phyloP scores from a whole-genome alignment of 2,329 filamentous ascomycete genomes.

The Aureobasidium sp. region DNA sequence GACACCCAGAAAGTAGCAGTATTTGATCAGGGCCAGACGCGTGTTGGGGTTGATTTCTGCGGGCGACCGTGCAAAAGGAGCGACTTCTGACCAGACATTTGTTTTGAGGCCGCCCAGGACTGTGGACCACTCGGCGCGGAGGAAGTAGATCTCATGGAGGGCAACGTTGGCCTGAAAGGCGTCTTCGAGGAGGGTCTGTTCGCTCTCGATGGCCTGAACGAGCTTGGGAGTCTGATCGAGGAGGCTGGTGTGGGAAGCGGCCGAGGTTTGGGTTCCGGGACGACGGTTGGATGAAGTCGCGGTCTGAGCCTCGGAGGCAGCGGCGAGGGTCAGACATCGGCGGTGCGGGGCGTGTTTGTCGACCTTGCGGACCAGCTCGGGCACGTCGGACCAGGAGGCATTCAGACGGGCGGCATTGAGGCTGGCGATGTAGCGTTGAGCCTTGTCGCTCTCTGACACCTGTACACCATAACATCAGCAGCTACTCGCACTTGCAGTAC shows the following conservation, averaged over 20 bases:
- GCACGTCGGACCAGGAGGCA: conserved; percentile 76
- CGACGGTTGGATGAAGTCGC: conserved; percentile 34
- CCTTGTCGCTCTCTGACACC: conserved; percentile 59
- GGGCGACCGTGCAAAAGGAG: background rate
- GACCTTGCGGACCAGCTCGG: conserved; percentile 85
- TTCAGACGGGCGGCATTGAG: conserved; percentile 83
- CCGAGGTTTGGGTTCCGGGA: conserved; percentile 34
- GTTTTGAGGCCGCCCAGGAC: conserved; percentile 2
- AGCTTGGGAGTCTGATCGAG: conserved; percentile 14
- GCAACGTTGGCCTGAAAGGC: conserved; percentile 72
- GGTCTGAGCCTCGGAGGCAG: conserved; percentile 38
- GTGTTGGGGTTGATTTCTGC: conserved; percentile 3
- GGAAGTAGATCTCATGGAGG: conserved; percentile 74
- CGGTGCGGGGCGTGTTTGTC: conserved; percentile 84
- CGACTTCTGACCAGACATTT: conserved; percentile 10
- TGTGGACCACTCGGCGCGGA: conserved; percentile 48
- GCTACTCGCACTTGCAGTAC: too few species aligned
- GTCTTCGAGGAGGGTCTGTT: conserved; percentile 42
- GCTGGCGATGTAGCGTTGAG: conserved; percentile 67
- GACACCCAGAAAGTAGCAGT: conserved; percentile 22
- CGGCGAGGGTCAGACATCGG: conserved; percentile 51
- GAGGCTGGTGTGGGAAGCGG: conserved; percentile 19
- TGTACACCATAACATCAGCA: conserved; percentile 19
- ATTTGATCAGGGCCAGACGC: conserved; percentile 18
- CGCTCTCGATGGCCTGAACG: conserved; percentile 26